Evolutionary conservation across 441 rosid genomes (phyloP), one percentile per base, ranked within the genome.

Genomic region (Aquilaria agallochum): DNA sequence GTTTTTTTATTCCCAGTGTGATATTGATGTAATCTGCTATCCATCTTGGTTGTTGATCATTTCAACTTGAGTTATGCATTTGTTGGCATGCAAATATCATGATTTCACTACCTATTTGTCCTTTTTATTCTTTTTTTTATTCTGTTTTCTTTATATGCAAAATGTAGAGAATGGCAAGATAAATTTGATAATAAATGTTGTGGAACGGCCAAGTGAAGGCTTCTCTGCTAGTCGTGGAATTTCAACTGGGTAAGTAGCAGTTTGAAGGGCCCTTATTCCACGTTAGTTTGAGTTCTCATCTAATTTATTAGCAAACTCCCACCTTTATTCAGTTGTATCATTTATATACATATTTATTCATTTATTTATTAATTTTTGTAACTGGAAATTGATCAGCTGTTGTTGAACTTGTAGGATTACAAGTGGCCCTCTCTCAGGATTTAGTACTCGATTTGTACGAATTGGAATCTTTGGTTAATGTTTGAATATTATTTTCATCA

Each of bases 181-280:
- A 74, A 96, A 93, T 71, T 75, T 90, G 76, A 75, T 87, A 59
- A 81, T 93, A 93, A 90, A 88, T 74, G 90, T 88, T 78, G 98
- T 90, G 55, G 98, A 90, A 74, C 88, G 96, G 66, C 91, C 89
- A 62, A 90, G 88, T 78, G 98, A 96, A 67, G 92, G 96, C 58
- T 90, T 93, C 73, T 90, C 97, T 59, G 98, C 93, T 63, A 96
- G 97, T 77, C 97, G 90, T 64, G 95, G 97, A 59, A 87, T 93
- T 76, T 90, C 98, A 42, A 90, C 91, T 63, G 95, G 93, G 96
- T 82, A 71, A 70, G 97, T 76, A 49, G 59, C 55, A 48, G 47
- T 64, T 31, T 62, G 45, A 60, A 60, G 60, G 60, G 67, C 47
- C 31, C 40, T 56, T 3, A 3, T 66, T 11, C 49, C 33, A n/a